A percentile compares a stretch with the other conserved stretches of the same genome.
phyloP scores from a whole-genome alignment of 2,329 filamentous ascomycete genomes.

The Colletotrichum siamense region DNA sequence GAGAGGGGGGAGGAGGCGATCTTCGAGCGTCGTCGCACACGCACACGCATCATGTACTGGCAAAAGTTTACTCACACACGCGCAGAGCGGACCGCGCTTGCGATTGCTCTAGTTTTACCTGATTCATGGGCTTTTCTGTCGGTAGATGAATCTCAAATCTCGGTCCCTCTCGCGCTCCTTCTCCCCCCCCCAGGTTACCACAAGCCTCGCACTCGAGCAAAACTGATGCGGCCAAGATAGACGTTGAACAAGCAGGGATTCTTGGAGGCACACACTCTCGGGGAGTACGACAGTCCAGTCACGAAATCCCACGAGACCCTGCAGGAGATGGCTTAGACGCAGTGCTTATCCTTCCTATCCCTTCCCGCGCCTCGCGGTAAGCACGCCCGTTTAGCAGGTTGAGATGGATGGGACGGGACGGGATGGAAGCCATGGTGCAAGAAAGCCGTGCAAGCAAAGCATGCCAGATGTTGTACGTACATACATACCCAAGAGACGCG shows the following conservation, averaged over 20 bases:
- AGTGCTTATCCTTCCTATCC: neutral
- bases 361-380: neutral
- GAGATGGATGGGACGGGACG: neutral
- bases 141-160: neutral
- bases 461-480: neutral
- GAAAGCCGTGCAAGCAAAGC: neutral
- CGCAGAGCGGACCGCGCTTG: neutral
- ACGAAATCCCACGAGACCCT: conserved; percentile 9
- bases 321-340: neutral
- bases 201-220: neutral
- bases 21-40: neutral
- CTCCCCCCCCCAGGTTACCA: neutral
- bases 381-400: neutral
- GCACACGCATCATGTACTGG: neutral
- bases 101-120: neutral
- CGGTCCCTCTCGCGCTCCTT: neutral
- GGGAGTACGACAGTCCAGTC: conserved; percentile 4
- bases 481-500: neutral
- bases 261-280: neutral
- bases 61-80: neutral
- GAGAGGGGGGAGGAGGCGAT: neutral
- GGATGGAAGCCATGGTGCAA: neutral
- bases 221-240: neutral
- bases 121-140: neutral
- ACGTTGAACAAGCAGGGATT: neutral